Percentiles rank a stretch among this genome's conserved stretches.
phyloP scores from a whole-genome alignment of 768 basidiomycete genomes.

The Tulasnella sp. region DNA sequence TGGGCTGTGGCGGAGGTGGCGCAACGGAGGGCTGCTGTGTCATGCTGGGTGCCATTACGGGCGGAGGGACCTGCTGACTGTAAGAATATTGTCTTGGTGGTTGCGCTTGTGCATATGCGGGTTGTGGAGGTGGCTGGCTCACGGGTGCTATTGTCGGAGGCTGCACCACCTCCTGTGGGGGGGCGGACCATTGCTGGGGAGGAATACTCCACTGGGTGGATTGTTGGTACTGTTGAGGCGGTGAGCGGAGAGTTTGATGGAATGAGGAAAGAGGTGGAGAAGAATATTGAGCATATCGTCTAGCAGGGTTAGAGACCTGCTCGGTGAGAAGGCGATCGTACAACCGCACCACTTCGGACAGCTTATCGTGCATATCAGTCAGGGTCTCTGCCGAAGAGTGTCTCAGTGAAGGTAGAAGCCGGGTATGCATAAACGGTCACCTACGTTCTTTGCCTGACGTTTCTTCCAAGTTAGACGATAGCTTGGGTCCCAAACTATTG shows the following conservation, averaged over 20 bases:
- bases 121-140: no score
- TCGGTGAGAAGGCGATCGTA: constrained; percentile 83
- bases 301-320: constrained; percentile 61
- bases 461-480: constrained; percentile 76
- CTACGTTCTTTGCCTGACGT: constrained; percentile 73
- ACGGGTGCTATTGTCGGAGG: neutral
- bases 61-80: no score
- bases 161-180: neutral
- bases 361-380: constrained; percentile 86
- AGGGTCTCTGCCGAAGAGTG: constrained; percentile 49
- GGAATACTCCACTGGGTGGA: neutral
- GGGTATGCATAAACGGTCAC: constrained; percentile 23
- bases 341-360: constrained; percentile 81
- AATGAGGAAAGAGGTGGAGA: constrained; percentile 4
- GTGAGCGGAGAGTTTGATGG: constrained; percentile 15
- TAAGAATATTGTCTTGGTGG: no score
- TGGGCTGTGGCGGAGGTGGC: neutral
- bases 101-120: no score
- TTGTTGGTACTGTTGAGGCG: constrained; percentile 16
- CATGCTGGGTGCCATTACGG: neutral
- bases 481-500: constrained; percentile 60
- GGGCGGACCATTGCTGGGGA: neutral
- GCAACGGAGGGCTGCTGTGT: neutral
- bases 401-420: neutral
- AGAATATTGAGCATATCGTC: constrained; percentile 32